These are phyloP conservation scores for Pseudopyricularia javanii DNA, from an alignment of 2,329 filamentous ascomycete genomes.

Conservation along the genomic window DNA sequence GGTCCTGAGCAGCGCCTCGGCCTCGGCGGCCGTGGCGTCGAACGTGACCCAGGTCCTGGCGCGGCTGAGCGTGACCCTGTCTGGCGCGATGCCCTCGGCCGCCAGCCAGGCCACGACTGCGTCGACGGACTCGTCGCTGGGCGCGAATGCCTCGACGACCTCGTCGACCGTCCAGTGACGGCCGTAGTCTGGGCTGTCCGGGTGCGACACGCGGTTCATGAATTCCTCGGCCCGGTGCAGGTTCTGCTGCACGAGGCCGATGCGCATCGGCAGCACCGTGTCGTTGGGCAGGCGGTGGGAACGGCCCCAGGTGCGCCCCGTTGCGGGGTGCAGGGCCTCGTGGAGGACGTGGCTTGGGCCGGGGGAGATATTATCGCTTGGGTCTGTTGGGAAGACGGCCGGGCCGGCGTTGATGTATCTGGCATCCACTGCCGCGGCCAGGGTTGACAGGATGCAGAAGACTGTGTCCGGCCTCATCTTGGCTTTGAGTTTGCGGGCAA, in stretches of 20 bases:
- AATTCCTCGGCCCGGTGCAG: slow-evolving; percentile 31
- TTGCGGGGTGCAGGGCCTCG: slow-evolving; percentile 13
- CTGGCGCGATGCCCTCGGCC: slow-evolving; percentile 25
- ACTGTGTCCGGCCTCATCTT: background rate
- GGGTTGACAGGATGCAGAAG: background rate
- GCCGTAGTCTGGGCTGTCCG: slow-evolving; percentile 45
- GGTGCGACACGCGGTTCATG: slow-evolving; percentile 41
- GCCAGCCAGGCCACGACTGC: slow-evolving; percentile 43
- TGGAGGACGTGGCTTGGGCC: slow-evolving; percentile 16
- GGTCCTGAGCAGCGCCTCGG: slow-evolving; percentile 43
- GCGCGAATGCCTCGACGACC: slow-evolving; percentile 39
- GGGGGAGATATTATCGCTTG: background rate
- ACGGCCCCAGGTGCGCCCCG: slow-evolving; percentile 13
- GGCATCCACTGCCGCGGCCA: background rate
- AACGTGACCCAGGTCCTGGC: slow-evolving; percentile 52
- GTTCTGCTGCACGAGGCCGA: slow-evolving; percentile 32
- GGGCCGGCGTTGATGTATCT: background rate
- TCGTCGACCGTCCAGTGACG: slow-evolving; percentile 49
- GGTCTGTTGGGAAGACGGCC: background rate
- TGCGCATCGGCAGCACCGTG: slow-evolving; percentile 21
- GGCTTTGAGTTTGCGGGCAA: background rate
- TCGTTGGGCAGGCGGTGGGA: slow-evolving; percentile 9
- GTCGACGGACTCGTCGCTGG: slow-evolving; percentile 30
- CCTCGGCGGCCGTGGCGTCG: slow-evolving; percentile 33
- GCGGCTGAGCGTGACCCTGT: too few relatives aligned